phyloP scores from a whole-genome alignment of 148 eudicot genomes.

The Cornus florida region DNA sequence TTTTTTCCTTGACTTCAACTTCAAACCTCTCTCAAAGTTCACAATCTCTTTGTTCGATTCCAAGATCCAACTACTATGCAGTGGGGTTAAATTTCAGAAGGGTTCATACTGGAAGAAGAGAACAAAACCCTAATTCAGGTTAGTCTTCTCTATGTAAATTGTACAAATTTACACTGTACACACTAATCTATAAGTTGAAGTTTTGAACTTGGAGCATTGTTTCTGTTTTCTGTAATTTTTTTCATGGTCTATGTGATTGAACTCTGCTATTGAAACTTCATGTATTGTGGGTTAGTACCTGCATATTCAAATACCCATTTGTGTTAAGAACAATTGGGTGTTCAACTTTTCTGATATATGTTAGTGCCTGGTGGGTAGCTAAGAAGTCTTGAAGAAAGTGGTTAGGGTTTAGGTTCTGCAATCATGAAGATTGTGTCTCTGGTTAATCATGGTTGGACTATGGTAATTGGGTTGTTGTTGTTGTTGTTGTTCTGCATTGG shows the following conservation, averaged over 20 bases:
- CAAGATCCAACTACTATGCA: background rate
- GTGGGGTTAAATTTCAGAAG: background rate
- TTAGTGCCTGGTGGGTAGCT: background rate
- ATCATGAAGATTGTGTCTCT: slow-evolving; percentile 12
- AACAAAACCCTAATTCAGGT: slow-evolving; percentile 3
- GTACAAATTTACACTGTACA: background rate
- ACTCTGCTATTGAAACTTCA: background rate
- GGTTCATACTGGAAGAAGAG: background rate
- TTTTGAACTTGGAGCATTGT: background rate
- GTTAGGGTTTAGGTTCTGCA: slow-evolving; percentile 11
- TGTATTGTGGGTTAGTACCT: background rate
- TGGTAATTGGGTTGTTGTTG: slow-evolving; percentile 28
- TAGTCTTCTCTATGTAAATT: slow-evolving; percentile 6
- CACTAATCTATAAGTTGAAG: background rate
- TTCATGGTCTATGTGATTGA: background rate
- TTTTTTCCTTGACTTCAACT: slow-evolving; percentile 20
- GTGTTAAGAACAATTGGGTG: background rate
- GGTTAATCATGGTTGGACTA: slow-evolving; percentile 11
- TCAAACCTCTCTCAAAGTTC: slow-evolving; percentile 9
- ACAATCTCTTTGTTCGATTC: background rate
- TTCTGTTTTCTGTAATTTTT: background rate
- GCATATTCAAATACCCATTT: slow-evolving; percentile 1
- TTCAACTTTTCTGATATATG: slow-evolving; percentile 5
- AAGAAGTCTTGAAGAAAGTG: background rate
- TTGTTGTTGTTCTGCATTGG: slow-evolving; percentile 33